Base-by-base conservation (phyloP, 1,284 basidiomycete species). In the Phaffia rhodozyma region DNA sequence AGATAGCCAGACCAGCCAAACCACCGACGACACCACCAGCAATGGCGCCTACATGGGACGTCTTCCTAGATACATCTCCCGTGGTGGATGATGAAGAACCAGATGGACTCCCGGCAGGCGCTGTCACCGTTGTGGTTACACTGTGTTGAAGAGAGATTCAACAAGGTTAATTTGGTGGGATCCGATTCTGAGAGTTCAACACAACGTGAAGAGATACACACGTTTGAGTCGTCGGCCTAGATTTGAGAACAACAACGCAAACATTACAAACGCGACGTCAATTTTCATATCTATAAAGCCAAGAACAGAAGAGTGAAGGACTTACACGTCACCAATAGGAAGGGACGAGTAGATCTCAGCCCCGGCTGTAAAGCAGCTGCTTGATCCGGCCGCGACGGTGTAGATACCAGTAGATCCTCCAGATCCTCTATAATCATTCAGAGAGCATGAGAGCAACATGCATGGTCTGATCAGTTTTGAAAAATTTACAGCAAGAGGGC, bases 241-340 rank as follows among this genome's bases (percentile, higher is more conserved):
- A 16, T 43, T 43, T 43, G 2, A 43, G 38, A 43, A 16, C 38
- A 43, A 16, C 38, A 43, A 11, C 13, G 38, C 38, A 43, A 16
- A 43, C 38, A 16, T 43, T 11, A 43, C 2, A 11, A 16, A 43
- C 2, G 13, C 5, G 16, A 43, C 5, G 38, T 43, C 13, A 43
- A 11, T 7, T 16, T 2, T 11, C 13, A 16, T 43, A 11, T 43
- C 13, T 11, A 11, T 43, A 2, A 43, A 16, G 87, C 84, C 89
- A 13, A 29, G n/a, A 25, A 18, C n/a, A 23, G 49, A 43, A 27
- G 49, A 90, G 81, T 86, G 89, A 69, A 89, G 89, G 81, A 78
- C 72, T 72, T 87, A 90, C 83, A 64, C 63, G 18, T 64, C 53
- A 49, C 63, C 63, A 38, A 64, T 50, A 3, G 63, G 58, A 2